Conservation (phyloP, 257 asterid genomes). For the Coffea canephora region DNA sequence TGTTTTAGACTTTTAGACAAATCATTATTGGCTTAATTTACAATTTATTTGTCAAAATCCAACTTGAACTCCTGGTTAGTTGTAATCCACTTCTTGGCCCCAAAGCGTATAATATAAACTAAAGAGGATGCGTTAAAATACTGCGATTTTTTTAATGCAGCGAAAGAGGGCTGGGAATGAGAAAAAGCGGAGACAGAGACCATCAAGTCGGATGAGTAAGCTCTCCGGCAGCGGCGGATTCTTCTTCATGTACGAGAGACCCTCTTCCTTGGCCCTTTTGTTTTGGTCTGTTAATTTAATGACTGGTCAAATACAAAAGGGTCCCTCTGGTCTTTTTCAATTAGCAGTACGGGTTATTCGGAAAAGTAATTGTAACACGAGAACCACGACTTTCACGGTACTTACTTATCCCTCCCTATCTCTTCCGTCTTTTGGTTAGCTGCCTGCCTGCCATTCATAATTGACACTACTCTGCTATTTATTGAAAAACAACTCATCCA, state of each 20-base stretch:
- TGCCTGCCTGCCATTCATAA: neutral
- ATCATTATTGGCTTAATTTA: slow-evolving; percentile 11
- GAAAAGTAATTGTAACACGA: slow-evolving; percentile 31
- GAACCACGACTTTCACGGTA: slow-evolving; percentile 29
- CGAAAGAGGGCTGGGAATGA: neutral
- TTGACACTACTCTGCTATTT: neutral
- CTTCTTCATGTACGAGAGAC: neutral
- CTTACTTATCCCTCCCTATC: neutral
- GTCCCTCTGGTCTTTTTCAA: neutral
- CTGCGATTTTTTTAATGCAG: neutral
- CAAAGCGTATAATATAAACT: slow-evolving; percentile 7
- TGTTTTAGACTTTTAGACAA: slow-evolving; percentile 6
- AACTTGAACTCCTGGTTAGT: slow-evolving; percentile 24
- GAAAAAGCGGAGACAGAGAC: slow-evolving; percentile 20
- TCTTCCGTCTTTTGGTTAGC: neutral
- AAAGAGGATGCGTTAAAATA: neutral
- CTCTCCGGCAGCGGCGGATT: slow-evolving; percentile 13
- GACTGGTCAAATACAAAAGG: neutral
- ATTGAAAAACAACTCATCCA: neutral
- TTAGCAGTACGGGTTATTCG: neutral
- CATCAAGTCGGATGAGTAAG: slow-evolving; percentile 12
- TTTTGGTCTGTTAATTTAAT: neutral
- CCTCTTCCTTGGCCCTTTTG: neutral
- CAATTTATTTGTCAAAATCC: slow-evolving; percentile 3
- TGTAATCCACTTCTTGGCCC: slow-evolving; percentile 34